Conservation (phyloP, 768 basidiomycete genomes). For the Lyophyllum decastes region DNA sequence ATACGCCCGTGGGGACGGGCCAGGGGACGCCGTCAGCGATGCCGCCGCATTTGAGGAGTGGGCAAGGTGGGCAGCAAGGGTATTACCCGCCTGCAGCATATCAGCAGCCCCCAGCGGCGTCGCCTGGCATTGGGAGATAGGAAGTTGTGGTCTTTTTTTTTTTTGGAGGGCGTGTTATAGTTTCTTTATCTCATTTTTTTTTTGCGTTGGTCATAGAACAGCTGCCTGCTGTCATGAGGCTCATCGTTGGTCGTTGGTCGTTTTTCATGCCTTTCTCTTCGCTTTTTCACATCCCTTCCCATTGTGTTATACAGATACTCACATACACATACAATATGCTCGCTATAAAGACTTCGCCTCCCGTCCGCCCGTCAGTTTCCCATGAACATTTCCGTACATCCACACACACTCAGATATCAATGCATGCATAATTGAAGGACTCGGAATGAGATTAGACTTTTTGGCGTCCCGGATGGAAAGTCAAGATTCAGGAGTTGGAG, state of each 20-base stretch:
- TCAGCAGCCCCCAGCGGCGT: constrained; percentile 10
- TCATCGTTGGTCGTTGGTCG: too few relatives aligned
- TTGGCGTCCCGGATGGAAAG: too few relatives aligned
- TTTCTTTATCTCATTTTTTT: background rate
- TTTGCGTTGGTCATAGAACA: background rate
- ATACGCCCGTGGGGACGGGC: constrained; percentile 7
- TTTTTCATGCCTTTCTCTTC: background rate
- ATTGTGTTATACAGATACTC: background rate
- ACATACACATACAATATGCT: background rate
- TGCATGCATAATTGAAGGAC: background rate
- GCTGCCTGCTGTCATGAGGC: too few relatives aligned
- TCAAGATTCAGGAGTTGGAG: too few relatives aligned
- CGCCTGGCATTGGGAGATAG: constrained; percentile 12
- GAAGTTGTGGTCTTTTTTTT: too few relatives aligned
- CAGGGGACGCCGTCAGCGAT: constrained; percentile 25
- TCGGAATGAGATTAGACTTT: background rate
- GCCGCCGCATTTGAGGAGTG: constrained; percentile 30
- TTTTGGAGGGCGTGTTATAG: background rate
- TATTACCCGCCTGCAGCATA: constrained; percentile 20
- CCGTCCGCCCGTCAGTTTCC: background rate
- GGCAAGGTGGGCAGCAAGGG: constrained; percentile 21
- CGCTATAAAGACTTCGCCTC: background rate
- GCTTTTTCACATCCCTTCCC: background rate
- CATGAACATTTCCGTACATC: background rate
- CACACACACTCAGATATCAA: background rate